These are phyloP conservation scores for Harringtonia lauricola DNA, from an alignment of 2,329 filamentous ascomycete genomes.

Conservation along the genomic window DNA sequence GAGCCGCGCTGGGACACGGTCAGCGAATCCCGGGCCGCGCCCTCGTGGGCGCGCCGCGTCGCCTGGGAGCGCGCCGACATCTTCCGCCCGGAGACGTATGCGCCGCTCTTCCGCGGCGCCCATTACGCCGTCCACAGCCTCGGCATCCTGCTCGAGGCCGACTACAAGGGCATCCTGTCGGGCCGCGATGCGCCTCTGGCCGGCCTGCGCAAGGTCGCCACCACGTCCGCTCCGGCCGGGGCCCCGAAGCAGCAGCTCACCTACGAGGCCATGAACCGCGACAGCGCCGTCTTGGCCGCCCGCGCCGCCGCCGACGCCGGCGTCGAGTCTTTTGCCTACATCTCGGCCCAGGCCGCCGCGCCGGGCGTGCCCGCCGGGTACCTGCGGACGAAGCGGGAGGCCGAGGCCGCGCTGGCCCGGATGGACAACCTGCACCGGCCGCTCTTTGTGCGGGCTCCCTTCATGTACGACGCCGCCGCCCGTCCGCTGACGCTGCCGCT, in stretches of 20 bases:
- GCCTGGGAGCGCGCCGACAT: constrained; percentile 85
- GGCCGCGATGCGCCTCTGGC: constrained; percentile 73
- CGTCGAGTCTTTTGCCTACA: constrained; percentile 67
- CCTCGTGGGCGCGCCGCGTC: constrained; percentile 72
- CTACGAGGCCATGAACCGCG: constrained; percentile 96
- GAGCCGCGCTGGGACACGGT: constrained; percentile 76
- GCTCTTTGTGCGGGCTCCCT: constrained; percentile 74
- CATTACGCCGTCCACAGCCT: constrained; percentile 88
- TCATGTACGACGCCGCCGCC: constrained; percentile 75
- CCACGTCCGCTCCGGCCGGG: neutral
- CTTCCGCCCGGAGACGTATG: constrained; percentile 71
- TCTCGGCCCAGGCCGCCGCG: constrained; percentile 79
- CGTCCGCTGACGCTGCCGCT: constrained; percentile 75
- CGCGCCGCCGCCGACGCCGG: constrained; percentile 57
- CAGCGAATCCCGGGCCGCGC: constrained; percentile 57
- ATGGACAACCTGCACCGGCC: constrained; percentile 34
- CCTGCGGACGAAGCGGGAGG: constrained; percentile 83
- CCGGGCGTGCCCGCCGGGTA: constrained; percentile 78
- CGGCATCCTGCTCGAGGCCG: constrained; percentile 91
- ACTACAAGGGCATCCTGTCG: constrained; percentile 88
- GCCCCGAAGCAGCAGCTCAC: constrained; percentile 48
- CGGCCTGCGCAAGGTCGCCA: constrained; percentile 62
- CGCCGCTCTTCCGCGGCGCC: constrained; percentile 61
- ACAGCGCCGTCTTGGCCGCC: constrained; percentile 74
- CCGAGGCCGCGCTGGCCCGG: constrained; percentile 41